Evolutionary conservation across 495 filamentous ascomycete genomes (phyloP).

Genomic region (Aspergillus incahuasiensis): DNA sequence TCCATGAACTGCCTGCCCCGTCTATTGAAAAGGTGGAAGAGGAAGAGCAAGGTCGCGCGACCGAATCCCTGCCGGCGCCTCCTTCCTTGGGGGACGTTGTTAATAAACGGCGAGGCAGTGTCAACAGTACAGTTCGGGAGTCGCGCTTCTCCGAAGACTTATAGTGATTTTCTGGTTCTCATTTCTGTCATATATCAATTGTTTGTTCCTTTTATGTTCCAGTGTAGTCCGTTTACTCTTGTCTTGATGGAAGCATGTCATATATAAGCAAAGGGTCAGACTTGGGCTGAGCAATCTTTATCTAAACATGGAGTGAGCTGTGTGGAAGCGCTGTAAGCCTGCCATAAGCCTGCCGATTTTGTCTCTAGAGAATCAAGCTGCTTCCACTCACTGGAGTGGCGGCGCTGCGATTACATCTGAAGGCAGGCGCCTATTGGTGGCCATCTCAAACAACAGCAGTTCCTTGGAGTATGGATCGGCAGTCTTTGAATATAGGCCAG

Average conservation of each 20-base stretch:
- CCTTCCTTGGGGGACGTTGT: slow-evolving; percentile 19
- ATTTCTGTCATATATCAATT: neutral
- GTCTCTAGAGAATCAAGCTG: no score
- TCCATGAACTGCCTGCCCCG: slow-evolving; percentile 1
- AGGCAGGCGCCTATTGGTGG: no score
- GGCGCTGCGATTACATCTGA: no score
- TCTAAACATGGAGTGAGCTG: no score
- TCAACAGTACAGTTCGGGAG: slow-evolving; percentile 35
- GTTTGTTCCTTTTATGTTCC: neutral
- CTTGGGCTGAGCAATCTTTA: no score
- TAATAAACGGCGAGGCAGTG: slow-evolving; percentile 20
- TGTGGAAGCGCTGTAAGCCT: no score
- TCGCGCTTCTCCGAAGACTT: slow-evolving; percentile 50
- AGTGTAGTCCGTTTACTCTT: neutral
- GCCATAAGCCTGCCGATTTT: no score
- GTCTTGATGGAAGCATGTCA: neutral
- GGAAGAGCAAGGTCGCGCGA: slow-evolving; percentile 37
- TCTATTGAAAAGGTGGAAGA: slow-evolving; percentile 35
- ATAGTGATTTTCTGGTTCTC: slow-evolving; percentile 7
- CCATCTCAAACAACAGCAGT: no score
- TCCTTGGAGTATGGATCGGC: no score
- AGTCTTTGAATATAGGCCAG: no score
- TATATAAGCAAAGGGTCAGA: neutral
- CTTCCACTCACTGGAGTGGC: no score
- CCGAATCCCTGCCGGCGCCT: slow-evolving; percentile 42